phyloP scores from a whole-genome alignment of 345 rosid genomes.

The Aurinia saxatilis region DNA sequence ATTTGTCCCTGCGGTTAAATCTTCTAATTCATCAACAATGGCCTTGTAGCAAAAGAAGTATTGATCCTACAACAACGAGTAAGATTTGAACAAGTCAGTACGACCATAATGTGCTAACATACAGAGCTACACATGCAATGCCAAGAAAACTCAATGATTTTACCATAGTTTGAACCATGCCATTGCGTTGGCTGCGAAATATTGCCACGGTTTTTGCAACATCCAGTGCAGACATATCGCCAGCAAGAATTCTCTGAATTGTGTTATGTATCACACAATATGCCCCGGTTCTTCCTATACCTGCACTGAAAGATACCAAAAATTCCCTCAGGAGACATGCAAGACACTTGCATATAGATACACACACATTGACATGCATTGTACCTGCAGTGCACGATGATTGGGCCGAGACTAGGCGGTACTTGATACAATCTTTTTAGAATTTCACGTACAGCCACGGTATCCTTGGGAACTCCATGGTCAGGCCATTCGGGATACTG shows the following conservation, averaged over 20 bases:
- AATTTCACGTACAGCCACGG: conserved; percentile 72
- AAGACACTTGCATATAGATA: neutral
- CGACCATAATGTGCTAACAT: neutral
- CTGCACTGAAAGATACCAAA: conserved; percentile 61
- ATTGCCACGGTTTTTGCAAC: conserved; percentile 51
- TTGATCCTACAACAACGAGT: conserved; percentile 50
- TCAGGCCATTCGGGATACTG: conserved; percentile 98
- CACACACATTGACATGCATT: conserved; percentile 5
- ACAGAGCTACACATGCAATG: neutral
- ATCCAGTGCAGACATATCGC: conserved; percentile 82
- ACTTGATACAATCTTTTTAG: conserved; percentile 49
- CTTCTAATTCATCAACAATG: conserved; percentile 62
- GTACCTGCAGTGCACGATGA: conserved; percentile 98
- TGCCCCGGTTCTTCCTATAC: conserved; percentile 96
- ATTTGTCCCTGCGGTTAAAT: conserved; percentile 34
- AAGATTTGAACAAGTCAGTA: neutral
- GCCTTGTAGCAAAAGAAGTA: conserved; percentile 70
- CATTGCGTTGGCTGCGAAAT: conserved; percentile 78
- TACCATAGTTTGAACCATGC: conserved; percentile 98
- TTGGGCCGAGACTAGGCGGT: conserved; percentile 65
- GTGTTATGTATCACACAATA: conserved; percentile 91
- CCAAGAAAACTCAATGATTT: neutral
- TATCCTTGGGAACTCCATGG: conserved; percentile 86
- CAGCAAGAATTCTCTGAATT: conserved; percentile 78
- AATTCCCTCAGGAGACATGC: conserved; percentile 25